A percentile compares a stretch with the other conserved stretches of the same genome.
Evolutionary conservation across 805 yeast genomes (phyloP).

Genomic region (Wickerhamiella azymoides): DNA sequence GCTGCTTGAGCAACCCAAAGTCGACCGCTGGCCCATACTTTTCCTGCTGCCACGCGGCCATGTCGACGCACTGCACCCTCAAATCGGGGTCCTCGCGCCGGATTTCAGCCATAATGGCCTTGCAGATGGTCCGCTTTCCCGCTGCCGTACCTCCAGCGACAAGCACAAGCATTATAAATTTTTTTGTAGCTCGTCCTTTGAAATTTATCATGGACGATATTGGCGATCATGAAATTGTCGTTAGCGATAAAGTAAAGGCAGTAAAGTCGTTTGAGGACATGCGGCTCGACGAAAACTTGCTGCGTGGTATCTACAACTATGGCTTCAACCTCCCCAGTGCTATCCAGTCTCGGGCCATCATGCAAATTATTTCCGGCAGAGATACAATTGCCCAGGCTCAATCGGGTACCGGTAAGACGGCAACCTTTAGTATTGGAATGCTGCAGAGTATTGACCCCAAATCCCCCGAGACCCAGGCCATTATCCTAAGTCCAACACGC

Average conservation of each 20-base stretch:
- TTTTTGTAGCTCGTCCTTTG: not conserved
- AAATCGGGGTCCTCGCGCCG: constrained; percentile 17
- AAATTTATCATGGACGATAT: constrained; percentile 17
- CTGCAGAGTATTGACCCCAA: constrained; percentile 70
- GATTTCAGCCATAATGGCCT: constrained; percentile 25
- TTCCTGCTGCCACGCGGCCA: constrained; percentile 29
- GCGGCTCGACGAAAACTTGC: constrained; percentile 26
- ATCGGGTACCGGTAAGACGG: constrained; percentile 98
- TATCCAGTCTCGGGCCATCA: constrained; percentile 67
- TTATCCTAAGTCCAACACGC: constrained; percentile 89
- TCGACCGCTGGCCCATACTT: constrained; percentile 23
- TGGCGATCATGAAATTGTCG: constrained; percentile 36
- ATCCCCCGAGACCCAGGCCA: constrained; percentile 68
- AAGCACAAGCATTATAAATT: constrained; percentile 27
- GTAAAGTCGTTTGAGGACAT: constrained; percentile 22
- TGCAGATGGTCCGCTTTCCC: constrained; percentile 32
- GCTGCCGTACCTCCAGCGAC: constrained; percentile 53
- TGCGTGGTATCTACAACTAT: constrained; percentile 57
- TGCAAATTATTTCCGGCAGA: constrained; percentile 61
- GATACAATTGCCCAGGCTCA: constrained; percentile 93
- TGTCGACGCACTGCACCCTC: constrained; percentile 27
- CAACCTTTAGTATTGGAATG: constrained; percentile 91
- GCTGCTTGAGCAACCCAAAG: constrained; percentile 21
- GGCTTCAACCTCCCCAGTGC: constrained; percentile 77
- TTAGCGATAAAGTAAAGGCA: constrained; percentile 41